Evolutionary conservation across 2,329 filamentous ascomycete species (phyloP).

Genomic region (Nemania diffusa): DNA sequence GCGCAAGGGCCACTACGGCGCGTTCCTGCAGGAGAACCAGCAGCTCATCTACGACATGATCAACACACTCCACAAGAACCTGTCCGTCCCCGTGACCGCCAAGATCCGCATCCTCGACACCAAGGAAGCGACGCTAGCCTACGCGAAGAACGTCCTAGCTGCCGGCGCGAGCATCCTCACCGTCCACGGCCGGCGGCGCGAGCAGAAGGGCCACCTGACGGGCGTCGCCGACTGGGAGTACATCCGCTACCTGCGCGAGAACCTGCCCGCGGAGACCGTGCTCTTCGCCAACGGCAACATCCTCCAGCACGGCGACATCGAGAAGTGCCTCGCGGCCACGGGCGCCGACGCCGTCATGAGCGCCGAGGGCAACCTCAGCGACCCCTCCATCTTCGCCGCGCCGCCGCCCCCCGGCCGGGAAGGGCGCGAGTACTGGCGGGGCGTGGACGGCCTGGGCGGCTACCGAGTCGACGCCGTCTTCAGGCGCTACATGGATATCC

Average conservation of each 20-base stretch:
- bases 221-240: conserved; percentile 92
- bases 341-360: conserved; percentile 95
- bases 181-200: conserved; percentile 86
- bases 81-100: conserved; percentile 88
- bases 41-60: conserved; percentile 84
- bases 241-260: conserved; percentile 83
- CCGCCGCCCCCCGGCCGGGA: conserved; percentile 72
- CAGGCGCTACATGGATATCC: conserved; percentile 88
- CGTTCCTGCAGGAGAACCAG: conserved; percentile 95
- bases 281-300: conserved; percentile 98
- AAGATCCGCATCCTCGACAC: conserved; percentile 94
- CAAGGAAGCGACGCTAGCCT: conserved; percentile 84
- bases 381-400: conserved; percentile 84
- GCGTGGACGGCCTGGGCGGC: conserved; percentile 80
- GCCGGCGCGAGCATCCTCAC: conserved; percentile 94
- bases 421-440: conserved; percentile 87
- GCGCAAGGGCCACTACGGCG: conserved; percentile 87
- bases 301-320: conserved; percentile 80
- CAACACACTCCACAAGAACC: conserved; percentile 79
- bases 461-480: conserved; percentile 90
- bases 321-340: conserved; percentile 80
- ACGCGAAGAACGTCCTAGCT: conserved; percentile 85
- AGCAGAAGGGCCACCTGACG: conserved; percentile 96
- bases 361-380: conserved; percentile 92
- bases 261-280: conserved; percentile 85